Conservation (phyloP, 2,329 filamentous ascomycete species). For the Microsporum canis region DNA sequence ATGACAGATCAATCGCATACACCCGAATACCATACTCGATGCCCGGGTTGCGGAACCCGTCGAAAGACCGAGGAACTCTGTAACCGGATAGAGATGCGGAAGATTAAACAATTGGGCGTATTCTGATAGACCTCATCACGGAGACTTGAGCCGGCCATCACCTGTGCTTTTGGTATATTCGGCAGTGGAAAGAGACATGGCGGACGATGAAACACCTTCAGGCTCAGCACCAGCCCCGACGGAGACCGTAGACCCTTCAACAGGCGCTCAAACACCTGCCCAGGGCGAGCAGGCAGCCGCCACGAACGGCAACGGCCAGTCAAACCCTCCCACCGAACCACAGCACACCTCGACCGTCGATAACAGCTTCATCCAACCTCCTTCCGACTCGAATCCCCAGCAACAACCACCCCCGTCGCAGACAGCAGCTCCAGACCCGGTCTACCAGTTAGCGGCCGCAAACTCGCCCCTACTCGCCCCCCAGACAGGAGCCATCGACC, state of each 20-base stretch:
- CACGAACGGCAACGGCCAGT: background rate
- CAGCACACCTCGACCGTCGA: background rate
- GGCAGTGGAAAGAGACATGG: background rate
- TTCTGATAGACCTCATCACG: background rate
- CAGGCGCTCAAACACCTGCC: background rate
- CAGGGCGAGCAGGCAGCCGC: background rate
- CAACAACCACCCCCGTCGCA: background rate
- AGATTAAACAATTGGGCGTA: background rate
- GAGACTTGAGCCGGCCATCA: background rate
- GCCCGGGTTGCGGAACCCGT: background rate
- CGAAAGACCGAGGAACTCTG: background rate
- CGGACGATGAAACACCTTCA: background rate
- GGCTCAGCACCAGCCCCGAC: background rate
- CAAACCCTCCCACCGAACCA: background rate
- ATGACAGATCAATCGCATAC: background rate
- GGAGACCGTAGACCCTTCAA: background rate
- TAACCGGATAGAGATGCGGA: background rate
- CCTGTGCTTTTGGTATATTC: background rate
- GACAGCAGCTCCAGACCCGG: background rate
- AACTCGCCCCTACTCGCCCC: constrained; percentile 8
- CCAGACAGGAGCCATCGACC: constrained; percentile 26
- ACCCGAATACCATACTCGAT: background rate
- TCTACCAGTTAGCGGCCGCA: background rate
- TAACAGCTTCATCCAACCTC: background rate
- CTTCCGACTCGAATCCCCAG: background rate